Percentiles rank a stretch among this genome's conserved stretches.
Conservation (phyloP, 2,329 filamentous ascomycete genomes). For the Trichoderma endophyticum region DNA sequence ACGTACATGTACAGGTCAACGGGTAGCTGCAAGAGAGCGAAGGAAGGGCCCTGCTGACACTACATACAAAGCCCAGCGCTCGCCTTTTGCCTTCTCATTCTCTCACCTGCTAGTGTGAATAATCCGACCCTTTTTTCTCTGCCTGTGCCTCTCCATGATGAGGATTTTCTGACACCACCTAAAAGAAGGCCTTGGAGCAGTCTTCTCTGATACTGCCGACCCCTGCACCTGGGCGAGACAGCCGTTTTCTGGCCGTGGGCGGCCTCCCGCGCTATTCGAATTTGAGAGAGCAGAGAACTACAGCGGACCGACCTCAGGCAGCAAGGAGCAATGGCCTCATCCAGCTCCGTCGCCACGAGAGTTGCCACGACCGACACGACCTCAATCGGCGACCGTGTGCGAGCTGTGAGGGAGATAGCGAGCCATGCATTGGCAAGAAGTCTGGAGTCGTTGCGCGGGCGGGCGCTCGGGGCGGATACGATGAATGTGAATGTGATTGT, state of each 20-base stretch:
- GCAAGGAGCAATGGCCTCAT: slow-evolving; percentile 9
- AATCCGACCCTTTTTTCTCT: not conserved
- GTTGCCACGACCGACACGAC: not conserved
- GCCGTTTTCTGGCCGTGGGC: slow-evolving; percentile 13
- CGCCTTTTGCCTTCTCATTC: not conserved
- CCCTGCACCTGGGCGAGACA: slow-evolving; percentile 3
- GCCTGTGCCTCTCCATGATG: slow-evolving; percentile 11
- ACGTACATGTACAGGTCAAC: not conserved
- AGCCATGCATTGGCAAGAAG: slow-evolving; percentile 20
- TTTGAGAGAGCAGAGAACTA: not conserved
- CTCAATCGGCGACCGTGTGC: not conserved
- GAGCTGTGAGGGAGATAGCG: not conserved
- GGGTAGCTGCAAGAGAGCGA: not conserved
- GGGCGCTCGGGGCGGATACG: not conserved
- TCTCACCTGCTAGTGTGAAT: not conserved
- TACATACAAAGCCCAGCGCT: not conserved
- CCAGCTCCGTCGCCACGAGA: not conserved
- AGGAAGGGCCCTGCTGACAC: slow-evolving; percentile 14
- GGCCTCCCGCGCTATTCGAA: slow-evolving; percentile 16
- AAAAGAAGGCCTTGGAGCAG: not conserved
- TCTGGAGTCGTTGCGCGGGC: slow-evolving; percentile 17
- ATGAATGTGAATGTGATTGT: not conserved
- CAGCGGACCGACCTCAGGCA: not conserved
- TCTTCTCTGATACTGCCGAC: not conserved
- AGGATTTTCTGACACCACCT: slow-evolving; percentile 9